Conservation (phyloP, 768 basidiomycete species). For the Tubosaeta brunneosetosa region DNA sequence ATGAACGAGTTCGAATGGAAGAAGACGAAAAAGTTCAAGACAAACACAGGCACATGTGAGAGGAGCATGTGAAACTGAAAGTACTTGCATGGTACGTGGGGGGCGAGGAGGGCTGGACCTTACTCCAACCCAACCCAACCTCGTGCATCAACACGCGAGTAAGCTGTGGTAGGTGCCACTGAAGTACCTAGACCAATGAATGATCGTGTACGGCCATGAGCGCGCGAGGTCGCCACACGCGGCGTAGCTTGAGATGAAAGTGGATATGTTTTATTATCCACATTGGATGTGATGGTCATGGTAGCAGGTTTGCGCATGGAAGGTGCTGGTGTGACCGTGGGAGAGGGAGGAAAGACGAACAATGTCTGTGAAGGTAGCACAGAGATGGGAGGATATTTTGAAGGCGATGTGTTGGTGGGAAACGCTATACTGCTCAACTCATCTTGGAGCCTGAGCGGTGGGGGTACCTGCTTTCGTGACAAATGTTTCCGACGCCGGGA, state of each 20-base stretch:
- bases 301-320: conserved; percentile 68
- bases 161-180: conserved; percentile 73
- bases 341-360: conserved; percentile 84
- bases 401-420: conserved; percentile 19
- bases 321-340: conserved; percentile 40
- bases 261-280: conserved; percentile 40
- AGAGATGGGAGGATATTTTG: conserved; percentile 24
- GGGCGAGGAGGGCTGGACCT: conserved; percentile 10
- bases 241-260: conserved; percentile 63
- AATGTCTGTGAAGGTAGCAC: conserved; percentile 74
- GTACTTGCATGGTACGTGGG: conserved; percentile 15
- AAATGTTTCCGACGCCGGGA: conserved; percentile 45
- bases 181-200: conserved; percentile 68
- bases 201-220: conserved; percentile 63
- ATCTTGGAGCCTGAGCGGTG: conserved; percentile 50
- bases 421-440: conserved; percentile 25
- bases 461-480: conserved; percentile 50
- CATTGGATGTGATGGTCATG: conserved; percentile 71
- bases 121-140: conserved; percentile 65
- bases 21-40: conserved; percentile 18
- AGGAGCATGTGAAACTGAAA: conserved; percentile 20
- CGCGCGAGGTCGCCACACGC: conserved; percentile 62
- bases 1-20: conserved; percentile 19
- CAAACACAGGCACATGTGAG: conserved; percentile 21
- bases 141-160: conserved; percentile 77